phyloP scores from a whole-genome alignment of 495 filamentous ascomycete species.

The Talaromyces liani region DNA sequence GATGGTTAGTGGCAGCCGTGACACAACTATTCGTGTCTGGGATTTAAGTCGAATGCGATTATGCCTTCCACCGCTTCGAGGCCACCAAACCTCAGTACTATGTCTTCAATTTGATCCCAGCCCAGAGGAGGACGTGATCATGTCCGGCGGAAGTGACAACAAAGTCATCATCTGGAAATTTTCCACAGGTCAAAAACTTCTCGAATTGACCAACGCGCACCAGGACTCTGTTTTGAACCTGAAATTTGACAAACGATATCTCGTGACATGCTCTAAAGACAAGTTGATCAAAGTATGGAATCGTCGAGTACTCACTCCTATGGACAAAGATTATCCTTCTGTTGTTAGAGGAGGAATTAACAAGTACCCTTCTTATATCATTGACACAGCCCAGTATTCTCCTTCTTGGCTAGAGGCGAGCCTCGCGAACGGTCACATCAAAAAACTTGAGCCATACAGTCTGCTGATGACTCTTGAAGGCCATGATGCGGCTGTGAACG shows the following conservation, averaged over 20 bases:
- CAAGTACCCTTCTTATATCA: slow-evolving; percentile 46
- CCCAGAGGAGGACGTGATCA: slow-evolving; percentile 80
- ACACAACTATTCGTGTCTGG: slow-evolving; percentile 85
- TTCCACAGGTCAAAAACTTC: slow-evolving; percentile 75
- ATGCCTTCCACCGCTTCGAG: slow-evolving; percentile 58
- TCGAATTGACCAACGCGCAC: slow-evolving; percentile 68
- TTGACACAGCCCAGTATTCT: slow-evolving; percentile 41
- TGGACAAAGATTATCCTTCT: slow-evolving; percentile 59
- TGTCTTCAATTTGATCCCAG: slow-evolving; percentile 96
- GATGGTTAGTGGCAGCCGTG: slow-evolving; percentile 89
- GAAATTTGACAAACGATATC: slow-evolving; percentile 79
- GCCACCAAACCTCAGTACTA: slow-evolving; percentile 80
- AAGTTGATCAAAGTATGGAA: slow-evolving; percentile 95
- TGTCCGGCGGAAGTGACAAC: slow-evolving; percentile 88
- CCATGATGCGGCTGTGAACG: slow-evolving; percentile 89
- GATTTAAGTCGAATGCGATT: slow-evolving; percentile 75
- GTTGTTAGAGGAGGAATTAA: slow-evolving; percentile 29
- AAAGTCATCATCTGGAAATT: slow-evolving; percentile 89
- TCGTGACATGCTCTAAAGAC: slow-evolving; percentile 97
- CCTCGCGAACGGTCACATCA: slow-evolving; percentile 30
- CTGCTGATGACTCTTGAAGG: slow-evolving; percentile 71
- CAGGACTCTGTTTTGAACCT: slow-evolving; percentile 91
- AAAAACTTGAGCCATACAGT: slow-evolving; percentile 51
- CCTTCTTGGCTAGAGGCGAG: slow-evolving; percentile 35
- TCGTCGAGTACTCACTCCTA: slow-evolving; percentile 58